Evolutionary conservation across 805 yeast species (phyloP).

Genomic region (Wickerhamiella alocasiicola): DNA sequence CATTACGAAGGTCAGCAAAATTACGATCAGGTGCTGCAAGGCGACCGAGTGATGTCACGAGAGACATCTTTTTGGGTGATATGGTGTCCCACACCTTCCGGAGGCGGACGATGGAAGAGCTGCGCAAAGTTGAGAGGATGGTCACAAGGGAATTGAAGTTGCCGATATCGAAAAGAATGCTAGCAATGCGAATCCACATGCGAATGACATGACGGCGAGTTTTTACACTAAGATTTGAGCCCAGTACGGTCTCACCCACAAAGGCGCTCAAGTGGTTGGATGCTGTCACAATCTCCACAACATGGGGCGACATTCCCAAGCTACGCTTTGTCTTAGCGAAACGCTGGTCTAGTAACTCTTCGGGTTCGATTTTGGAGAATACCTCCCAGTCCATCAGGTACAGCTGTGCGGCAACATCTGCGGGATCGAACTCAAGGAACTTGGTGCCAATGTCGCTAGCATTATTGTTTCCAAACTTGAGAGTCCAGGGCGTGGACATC

Average conservation of each 20-base stretch:
- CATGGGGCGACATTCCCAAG: slow-evolving; percentile 26
- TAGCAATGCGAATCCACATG: slow-evolving; percentile 30
- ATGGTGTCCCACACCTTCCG: slow-evolving; percentile 27
- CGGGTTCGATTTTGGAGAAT: slow-evolving; percentile 22
- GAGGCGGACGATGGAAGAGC: slow-evolving; percentile 27
- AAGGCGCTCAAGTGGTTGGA: slow-evolving; percentile 28
- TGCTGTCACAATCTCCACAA: slow-evolving; percentile 22
- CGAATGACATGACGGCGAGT: slow-evolving; percentile 26
- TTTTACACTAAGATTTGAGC: slow-evolving; percentile 22
- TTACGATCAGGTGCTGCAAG: slow-evolving; percentile 28
- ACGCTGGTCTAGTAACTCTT: slow-evolving; percentile 27
- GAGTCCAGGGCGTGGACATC: slow-evolving; percentile 11
- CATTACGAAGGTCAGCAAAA: slow-evolving; percentile 25
- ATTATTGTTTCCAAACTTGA: slow-evolving; percentile 6
- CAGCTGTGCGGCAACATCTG: slow-evolving; percentile 27
- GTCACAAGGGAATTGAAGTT: slow-evolving; percentile 27
- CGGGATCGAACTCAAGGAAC: slow-evolving; percentile 24
- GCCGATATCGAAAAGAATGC: slow-evolving; percentile 23
- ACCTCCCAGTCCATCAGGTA: slow-evolving; percentile 26
- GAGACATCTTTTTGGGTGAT: slow-evolving; percentile 20
- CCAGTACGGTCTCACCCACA: slow-evolving; percentile 28
- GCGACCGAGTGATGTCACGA: slow-evolving; percentile 21
- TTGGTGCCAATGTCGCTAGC: slow-evolving; percentile 9
- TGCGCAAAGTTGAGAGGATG: slow-evolving; percentile 26
- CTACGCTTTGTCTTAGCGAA: slow-evolving; percentile 23